Conservation (phyloP, 2,329 filamentous ascomycete genomes). For the Bisporella sp. region DNA sequence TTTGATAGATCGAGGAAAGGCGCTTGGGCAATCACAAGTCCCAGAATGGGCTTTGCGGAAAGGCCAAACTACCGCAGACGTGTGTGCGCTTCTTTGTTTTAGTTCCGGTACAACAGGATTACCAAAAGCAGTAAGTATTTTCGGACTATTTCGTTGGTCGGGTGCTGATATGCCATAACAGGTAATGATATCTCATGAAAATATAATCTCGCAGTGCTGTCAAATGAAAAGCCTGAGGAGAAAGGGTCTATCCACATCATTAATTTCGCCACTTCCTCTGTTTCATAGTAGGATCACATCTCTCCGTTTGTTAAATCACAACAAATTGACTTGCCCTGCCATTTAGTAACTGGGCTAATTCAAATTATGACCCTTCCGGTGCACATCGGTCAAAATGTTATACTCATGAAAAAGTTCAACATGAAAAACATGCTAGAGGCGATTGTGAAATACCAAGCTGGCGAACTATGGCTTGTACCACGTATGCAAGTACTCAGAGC, state of each 20-base stretch:
- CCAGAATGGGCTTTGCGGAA: not conserved
- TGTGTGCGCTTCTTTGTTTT: slow-evolving; percentile 43
- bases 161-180: slow-evolving; percentile 5
- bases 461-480: slow-evolving; percentile 60
- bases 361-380: slow-evolving; percentile 57
- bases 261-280: slow-evolving; percentile 45
- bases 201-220: slow-evolving; percentile 36
- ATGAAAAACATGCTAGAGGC: slow-evolving; percentile 52
- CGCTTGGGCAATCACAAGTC: too few species aligned
- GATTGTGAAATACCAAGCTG: slow-evolving; percentile 61
- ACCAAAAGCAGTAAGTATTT: slow-evolving; percentile 31
- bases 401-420: slow-evolving; percentile 56
- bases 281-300: too few species aligned
- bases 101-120: slow-evolving; percentile 52
- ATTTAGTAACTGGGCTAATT: slow-evolving; percentile 52
- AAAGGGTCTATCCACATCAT: slow-evolving; percentile 45
- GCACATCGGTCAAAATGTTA: slow-evolving; percentile 54
- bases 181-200: slow-evolving; percentile 29
- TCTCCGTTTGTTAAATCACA: too few species aligned
- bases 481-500: slow-evolving; percentile 26
- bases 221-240: slow-evolving; percentile 49
- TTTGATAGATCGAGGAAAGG: too few species aligned
- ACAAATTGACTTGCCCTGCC: slow-evolving; percentile 44
- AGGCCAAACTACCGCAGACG: slow-evolving; percentile 48
- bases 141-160: not conserved